These are phyloP conservation scores for Linum trigynum DNA, from an alignment of 345 rosid species.

Conservation along the genomic window DNA sequence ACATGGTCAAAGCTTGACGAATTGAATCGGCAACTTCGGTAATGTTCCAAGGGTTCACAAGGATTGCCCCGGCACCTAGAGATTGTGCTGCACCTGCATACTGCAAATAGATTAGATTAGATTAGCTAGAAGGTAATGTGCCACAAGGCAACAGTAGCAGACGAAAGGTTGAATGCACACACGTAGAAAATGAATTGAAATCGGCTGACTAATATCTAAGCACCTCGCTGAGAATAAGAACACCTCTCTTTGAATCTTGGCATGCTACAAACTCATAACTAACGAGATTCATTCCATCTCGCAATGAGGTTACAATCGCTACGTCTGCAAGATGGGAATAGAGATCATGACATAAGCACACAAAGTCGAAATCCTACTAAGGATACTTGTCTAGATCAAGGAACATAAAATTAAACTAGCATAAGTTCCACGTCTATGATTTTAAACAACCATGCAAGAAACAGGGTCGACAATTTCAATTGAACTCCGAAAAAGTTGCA, in stretches of 20 bases:
- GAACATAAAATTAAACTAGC: not conserved
- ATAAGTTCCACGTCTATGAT: no score
- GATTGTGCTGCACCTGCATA: conserved; percentile 99
- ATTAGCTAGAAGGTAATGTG: not conserved
- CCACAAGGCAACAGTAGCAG: not conserved
- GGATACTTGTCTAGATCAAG: not conserved
- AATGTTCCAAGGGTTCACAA: conserved; percentile 99
- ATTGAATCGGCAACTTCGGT: conserved; percentile 97
- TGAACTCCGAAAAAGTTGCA: no score
- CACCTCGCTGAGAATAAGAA: conserved; percentile 99
- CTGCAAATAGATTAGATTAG: conserved; percentile 28
- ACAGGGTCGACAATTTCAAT: no score
- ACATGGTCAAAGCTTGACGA: conserved; percentile 72
- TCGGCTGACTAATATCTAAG: conserved; percentile 13
- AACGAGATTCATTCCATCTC: conserved; percentile 99
- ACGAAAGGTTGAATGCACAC: not conserved
- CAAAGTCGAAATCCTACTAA: not conserved
- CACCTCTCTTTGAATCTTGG: conserved; percentile 95
- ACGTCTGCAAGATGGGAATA: conserved; percentile 49
- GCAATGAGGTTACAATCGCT: conserved; percentile 90
- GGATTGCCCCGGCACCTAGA: conserved; percentile 96
- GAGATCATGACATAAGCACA: not conserved
- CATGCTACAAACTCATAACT: conserved; percentile 99
- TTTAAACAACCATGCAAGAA: no score
- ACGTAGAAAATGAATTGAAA: not conserved